Evolutionary conservation across 1,284 basidiomycete species (phyloP), one percentile per base, ranked within the genome.

Genomic region (Cutaneotrichosporon sp.): DNA sequence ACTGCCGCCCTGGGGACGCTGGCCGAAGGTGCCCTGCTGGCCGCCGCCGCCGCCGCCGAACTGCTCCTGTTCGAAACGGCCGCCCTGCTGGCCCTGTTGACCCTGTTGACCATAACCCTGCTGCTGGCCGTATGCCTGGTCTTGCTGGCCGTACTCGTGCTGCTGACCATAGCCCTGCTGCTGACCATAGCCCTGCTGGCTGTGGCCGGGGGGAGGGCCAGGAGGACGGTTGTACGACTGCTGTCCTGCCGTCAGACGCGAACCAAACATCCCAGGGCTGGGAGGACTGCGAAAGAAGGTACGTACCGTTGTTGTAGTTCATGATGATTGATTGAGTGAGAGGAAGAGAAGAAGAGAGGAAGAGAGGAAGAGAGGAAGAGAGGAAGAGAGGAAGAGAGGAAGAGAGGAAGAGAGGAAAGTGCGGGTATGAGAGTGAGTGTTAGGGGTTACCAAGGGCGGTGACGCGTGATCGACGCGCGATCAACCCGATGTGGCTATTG

Each of bases 11-110:
- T 55, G 31, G 52, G 40, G 40, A 22, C 47, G 51, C 47, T 51
- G 26, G 36, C 36, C 40, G 21, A 40, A 56, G 18, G 51, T 51
- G 26, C 56, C 51, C 62, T 63, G 36, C 10, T 34, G 32, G 53
- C 53, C 53, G 53, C 52, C 22, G n/a, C 22, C 26, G 31, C 31
- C 31, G 32, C 52, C 47, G 47, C 21, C 16, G 47, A 26, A 26
- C 26, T 26, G 26, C 34, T 36, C 8, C 34, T 36, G 34, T 13
- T 36, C 34, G 34, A 9, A 36, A 8, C 34, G 34, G 5, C 34
- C 34, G 11, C 50, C 22, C 50, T 51, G 50, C 50, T 51, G 50
- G 22, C 49, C 42, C 34, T 36, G 34, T 2, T 46, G 40, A 1
- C 14, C 40, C 11, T 16, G 14, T 2, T 13, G n/a, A 10, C 53